phyloP scores from a whole-genome alignment of 1,139 yeast species.

The Pichia sp. region DNA sequence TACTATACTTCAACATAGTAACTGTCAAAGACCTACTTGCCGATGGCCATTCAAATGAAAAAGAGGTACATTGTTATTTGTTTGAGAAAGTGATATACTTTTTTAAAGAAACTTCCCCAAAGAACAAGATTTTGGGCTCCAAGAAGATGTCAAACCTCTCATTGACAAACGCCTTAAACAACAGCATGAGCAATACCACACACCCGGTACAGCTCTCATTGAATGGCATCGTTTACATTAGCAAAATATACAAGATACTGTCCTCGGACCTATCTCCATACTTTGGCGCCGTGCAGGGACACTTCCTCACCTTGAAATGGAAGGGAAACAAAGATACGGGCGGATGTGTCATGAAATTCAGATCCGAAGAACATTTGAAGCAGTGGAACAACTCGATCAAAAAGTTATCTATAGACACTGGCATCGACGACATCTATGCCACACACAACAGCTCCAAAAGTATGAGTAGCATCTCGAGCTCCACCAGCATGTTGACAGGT shows the following conservation, averaged over 20 bases:
- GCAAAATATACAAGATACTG: slow-evolving; percentile 25
- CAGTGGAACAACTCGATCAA: slow-evolving; percentile 55
- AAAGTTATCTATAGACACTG: slow-evolving; percentile 18
- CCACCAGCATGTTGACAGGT: slow-evolving; percentile 15
- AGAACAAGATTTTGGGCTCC: slow-evolving; percentile 33
- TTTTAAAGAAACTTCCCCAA: slow-evolving; percentile 37
- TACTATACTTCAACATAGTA: slow-evolving; percentile 72
- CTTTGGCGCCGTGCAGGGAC: slow-evolving; percentile 36
- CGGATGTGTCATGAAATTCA: slow-evolving; percentile 63
- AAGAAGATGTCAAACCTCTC: slow-evolving; percentile 41
- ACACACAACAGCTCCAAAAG: slow-evolving; percentile 13
- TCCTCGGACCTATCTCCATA: slow-evolving; percentile 31
- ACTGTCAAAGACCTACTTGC: slow-evolving; percentile 55
- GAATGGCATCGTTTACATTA: slow-evolving; percentile 31
- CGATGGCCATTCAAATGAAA: slow-evolving; percentile 60
- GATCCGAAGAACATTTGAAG: slow-evolving; percentile 63
- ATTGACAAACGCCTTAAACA: slow-evolving; percentile 14
- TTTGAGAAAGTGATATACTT: slow-evolving; percentile 85
- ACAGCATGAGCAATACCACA: background rate
- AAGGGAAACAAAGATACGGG: slow-evolving; percentile 75
- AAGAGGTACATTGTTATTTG: slow-evolving; percentile 83
- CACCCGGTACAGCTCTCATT: slow-evolving; percentile 22
- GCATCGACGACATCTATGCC: slow-evolving; percentile 8
- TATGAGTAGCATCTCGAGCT: slow-evolving; percentile 13
- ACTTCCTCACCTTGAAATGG: slow-evolving; percentile 69